Percentiles rank a stretch among this genome's conserved stretches.
Conservation (phyloP, 2,329 filamentous ascomycete genomes). For the Colletotrichum salicis region DNA sequence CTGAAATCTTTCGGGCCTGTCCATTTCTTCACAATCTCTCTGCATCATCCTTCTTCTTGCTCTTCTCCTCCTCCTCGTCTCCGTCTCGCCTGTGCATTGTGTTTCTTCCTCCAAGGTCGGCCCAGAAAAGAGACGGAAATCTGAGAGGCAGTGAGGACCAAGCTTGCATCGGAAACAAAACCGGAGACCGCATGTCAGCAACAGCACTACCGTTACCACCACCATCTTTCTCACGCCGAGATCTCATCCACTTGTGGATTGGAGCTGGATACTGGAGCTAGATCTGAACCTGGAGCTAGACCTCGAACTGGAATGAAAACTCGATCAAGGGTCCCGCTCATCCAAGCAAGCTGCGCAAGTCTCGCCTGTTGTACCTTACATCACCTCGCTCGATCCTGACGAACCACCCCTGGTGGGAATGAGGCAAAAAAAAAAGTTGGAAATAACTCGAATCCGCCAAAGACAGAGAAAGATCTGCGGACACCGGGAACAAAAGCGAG, state of each 20-base stretch:
- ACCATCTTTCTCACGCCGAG: neutral
- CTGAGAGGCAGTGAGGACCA: neutral
- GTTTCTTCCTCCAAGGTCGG: neutral
- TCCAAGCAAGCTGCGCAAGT: neutral
- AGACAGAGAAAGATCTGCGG: slow-evolving; percentile 16
- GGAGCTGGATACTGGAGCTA: neutral
- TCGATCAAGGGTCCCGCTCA: slow-evolving; percentile 9
- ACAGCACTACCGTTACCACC: neutral
- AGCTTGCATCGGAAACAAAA: slow-evolving; percentile 25
- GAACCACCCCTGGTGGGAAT: slow-evolving; percentile 3
- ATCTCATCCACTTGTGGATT: neutral
- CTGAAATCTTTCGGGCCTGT: neutral
- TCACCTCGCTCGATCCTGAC: slow-evolving; percentile 16
- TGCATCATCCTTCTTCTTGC: neutral
- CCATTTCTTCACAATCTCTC: neutral
- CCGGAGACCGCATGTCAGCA: slow-evolving; percentile 14
- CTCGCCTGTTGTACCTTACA: slow-evolving; percentile 4
- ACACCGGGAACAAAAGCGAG: slow-evolving; percentile 1
- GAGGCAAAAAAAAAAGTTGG: slow-evolving; percentile 18
- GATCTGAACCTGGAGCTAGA: slow-evolving; percentile 4
- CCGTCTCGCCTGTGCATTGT: neutral
- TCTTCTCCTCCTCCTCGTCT: neutral
- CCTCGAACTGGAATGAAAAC: slow-evolving; percentile 2
- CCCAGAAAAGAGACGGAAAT: neutral
- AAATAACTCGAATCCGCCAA: slow-evolving; percentile 10